Base-by-base conservation (phyloP, 1,284 basidiomycete genomes). In the Rhodotorula sp. region DNA sequence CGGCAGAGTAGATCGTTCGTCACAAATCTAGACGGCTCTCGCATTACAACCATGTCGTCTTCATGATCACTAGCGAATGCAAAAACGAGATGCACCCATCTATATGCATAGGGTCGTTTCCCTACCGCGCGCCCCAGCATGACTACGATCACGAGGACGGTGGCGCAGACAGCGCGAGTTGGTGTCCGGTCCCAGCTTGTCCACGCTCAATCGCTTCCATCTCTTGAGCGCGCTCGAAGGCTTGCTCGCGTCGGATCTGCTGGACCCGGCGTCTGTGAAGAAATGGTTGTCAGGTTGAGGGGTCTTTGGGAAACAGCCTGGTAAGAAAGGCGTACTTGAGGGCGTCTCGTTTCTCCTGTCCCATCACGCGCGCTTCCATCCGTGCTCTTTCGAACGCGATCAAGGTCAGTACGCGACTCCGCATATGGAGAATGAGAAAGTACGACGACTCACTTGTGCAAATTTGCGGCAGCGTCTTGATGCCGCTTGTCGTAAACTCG, bases 331-430 rank as follows among this genome's bases (percentile, higher is more conserved):
- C 66, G 49, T 37, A 71, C 70, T 33, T 57, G 42, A 74, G 65
- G 8, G 73, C 73, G 15, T 74, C 73, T 15, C 66, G 56, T 46
- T 72, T 74, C n/a, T 68, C 64, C 18, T 62, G 59, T 1, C 72
- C 70, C 30, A 44, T 49, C 18, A 48, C 37, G 37, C 54, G 69
- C 44, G 73, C 73, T 26, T 74, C 73, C 24, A 44, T 24, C 44
- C 73, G 49, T 20, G 73, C 73, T 20, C 58, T 42, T 18, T 10
- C 6, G 26, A 26, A 3, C n/a, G n/a, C 26, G 29, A 29, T 15
- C 10, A 14, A 54, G 53, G 49, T 51, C 49, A 51, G 49, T 10
- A 24, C n/a, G 22, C 49, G 22, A 51, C 26, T 5, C 8, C 14
- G 26, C 12, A 29, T 17, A 29, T 10, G 18, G 53, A n/a, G 4